These are phyloP conservation scores for Boechera retrofracta DNA, from an alignment of 345 rosid species.

Conservation along the genomic window DNA sequence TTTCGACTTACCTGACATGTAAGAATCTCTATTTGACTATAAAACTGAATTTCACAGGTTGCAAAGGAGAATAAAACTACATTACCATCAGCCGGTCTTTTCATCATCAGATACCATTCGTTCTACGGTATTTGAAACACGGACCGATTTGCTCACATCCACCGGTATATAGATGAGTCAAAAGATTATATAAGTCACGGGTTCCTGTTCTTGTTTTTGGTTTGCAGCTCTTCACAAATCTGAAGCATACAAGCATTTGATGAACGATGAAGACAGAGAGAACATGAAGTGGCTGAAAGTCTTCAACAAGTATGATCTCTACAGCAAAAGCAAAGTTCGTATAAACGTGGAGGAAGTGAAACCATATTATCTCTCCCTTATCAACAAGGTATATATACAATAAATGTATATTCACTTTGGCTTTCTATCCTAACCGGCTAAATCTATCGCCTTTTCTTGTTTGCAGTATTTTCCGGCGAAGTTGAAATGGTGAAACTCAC, in stretches of 20 bases:
- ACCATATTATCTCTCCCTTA: slow-evolving; percentile 55
- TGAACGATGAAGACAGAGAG: slow-evolving; percentile 60
- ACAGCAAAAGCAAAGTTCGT: slow-evolving; percentile 72
- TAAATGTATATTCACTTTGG: background rate
- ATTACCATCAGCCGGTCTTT: slow-evolving; percentile 63
- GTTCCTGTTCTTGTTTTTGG: background rate
- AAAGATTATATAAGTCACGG: background rate
- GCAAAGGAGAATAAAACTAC: slow-evolving; percentile 61
- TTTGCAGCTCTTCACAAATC: slow-evolving; percentile 58
- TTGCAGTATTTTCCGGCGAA: slow-evolving; percentile 51
- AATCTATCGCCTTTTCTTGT: background rate
- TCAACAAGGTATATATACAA: slow-evolving; percentile 44
- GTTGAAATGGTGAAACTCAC: slow-evolving; percentile 43
- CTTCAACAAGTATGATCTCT: slow-evolving; percentile 74
- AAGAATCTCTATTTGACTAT: slow-evolving; percentile 21
- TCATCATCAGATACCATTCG: slow-evolving; percentile 71
- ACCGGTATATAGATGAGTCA: background rate
- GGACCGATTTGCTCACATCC: background rate
- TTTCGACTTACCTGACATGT: background rate
- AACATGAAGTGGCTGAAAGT: slow-evolving; percentile 66
- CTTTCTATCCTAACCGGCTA: background rate
- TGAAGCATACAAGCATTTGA: slow-evolving; percentile 62
- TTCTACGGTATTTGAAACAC: slow-evolving; percentile 52
- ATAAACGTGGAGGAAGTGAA: slow-evolving; percentile 58
- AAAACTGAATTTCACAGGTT: slow-evolving; percentile 35